Conservation (phyloP, 2,329 filamentous ascomycete genomes). For the Aspergillus nomiae region DNA sequence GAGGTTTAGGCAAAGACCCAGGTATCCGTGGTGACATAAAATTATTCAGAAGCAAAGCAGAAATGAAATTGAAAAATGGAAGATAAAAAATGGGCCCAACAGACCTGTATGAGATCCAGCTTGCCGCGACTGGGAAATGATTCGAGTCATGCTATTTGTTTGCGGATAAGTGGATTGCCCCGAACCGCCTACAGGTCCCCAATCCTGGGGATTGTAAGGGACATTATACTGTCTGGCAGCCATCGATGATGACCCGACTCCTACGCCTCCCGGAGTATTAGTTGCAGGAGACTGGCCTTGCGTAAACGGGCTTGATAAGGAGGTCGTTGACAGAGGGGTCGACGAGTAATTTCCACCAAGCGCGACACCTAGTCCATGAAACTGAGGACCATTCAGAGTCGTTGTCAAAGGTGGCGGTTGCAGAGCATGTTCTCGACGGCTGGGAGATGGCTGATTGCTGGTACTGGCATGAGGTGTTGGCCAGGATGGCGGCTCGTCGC, state of each 20-base stretch:
- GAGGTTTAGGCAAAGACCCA: neutral
- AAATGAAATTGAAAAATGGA: neutral
- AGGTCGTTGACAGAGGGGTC: constrained; percentile 47
- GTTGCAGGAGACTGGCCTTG: constrained; percentile 40
- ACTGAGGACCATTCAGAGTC: constrained; percentile 39
- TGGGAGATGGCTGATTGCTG: constrained; percentile 38
- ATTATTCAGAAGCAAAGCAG: neutral
- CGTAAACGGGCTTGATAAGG: constrained; percentile 48
- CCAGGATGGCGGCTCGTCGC: constrained; percentile 36
- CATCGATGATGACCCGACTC: constrained; percentile 45
- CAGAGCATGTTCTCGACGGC: constrained; percentile 45
- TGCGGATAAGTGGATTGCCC: constrained; percentile 32
- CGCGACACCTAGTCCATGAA: constrained; percentile 35
- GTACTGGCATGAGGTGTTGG: constrained; percentile 30
- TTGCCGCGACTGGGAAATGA: constrained; percentile 28
- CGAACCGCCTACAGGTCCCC: constrained; percentile 43
- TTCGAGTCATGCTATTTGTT: constrained; percentile 30
- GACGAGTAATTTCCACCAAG: constrained; percentile 31
- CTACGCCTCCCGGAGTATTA: constrained; percentile 38
- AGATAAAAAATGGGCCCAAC: constrained; percentile 11
- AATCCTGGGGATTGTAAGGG: constrained; percentile 53
- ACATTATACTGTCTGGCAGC: constrained; percentile 47
- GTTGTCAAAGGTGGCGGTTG: constrained; percentile 47
- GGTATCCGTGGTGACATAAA: neutral
- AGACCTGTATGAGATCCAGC: constrained; percentile 34